A percentile compares a stretch with the other conserved stretches of the same genome.
phyloP scores from a whole-genome alignment of 2,329 filamentous ascomycete species.

The Pyricularia pennisetigena region DNA sequence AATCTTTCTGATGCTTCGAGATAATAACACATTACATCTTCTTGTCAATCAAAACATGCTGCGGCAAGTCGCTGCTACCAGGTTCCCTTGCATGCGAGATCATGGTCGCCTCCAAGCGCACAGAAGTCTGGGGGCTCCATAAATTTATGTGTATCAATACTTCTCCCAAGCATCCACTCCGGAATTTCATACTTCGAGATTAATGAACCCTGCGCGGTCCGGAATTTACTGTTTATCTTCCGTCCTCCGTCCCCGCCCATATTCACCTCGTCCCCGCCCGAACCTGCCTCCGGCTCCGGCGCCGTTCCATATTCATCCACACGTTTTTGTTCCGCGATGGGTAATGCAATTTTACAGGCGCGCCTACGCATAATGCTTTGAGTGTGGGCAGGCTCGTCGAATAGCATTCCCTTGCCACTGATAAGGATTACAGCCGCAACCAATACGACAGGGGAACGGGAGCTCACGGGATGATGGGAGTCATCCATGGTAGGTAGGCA shows the following conservation, averaged over 20 bases:
- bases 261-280: background rate
- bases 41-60: too few species aligned
- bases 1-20: background rate
- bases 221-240: background rate
- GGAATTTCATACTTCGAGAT: background rate
- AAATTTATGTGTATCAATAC: background rate
- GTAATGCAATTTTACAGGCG: background rate
- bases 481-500: background rate
- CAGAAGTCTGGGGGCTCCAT: background rate
- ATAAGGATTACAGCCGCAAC: background rate
- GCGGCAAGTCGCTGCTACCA: background rate
- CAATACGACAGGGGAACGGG: background rate
- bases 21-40: too few species aligned
- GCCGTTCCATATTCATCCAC: background rate
- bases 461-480: background rate
- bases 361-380: background rate
- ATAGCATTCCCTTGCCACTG: background rate
- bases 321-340: background rate
- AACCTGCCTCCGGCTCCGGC: background rate
- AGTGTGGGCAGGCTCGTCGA: background rate
- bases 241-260: background rate
- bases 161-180: background rate
- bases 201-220: background rate
- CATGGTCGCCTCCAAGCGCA: background rate
- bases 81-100: background rate